A percentile compares a stretch with the other conserved stretches of the same genome.
Evolutionary conservation across 1,284 basidiomycete genomes (phyloP).

Genomic region (Porogramme epimiltina): DNA sequence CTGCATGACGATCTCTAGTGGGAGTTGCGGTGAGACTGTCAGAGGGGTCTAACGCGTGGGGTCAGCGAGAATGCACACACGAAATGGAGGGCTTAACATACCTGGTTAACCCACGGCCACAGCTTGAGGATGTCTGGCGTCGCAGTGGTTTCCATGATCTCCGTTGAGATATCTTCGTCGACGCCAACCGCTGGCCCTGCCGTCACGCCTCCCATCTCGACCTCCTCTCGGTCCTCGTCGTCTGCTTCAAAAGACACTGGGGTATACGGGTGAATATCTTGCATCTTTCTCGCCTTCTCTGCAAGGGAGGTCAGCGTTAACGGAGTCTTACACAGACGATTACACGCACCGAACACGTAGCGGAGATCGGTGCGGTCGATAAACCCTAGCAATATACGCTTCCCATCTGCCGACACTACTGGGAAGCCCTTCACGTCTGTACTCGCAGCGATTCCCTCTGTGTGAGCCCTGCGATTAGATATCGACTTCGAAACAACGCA

Average conservation of each 20-base stretch:
- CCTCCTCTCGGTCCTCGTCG: conserved; percentile 44
- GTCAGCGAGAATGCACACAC: neutral
- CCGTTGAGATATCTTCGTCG: conserved; percentile 67
- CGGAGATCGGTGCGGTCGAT: conserved; percentile 86
- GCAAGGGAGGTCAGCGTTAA: conserved; percentile 1
- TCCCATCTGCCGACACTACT: conserved; percentile 66
- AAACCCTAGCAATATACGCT: conserved; percentile 79
- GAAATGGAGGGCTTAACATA: conserved; percentile 30
- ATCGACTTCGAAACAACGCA: neutral
- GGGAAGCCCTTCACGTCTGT: conserved; percentile 92
- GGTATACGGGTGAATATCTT: conserved; percentile 65
- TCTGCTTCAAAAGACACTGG: conserved; percentile 69
- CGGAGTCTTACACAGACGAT: neutral
- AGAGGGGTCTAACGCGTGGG: conserved; percentile 75
- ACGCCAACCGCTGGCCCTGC: conserved; percentile 56
- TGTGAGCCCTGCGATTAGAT: neutral
- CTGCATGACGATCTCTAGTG: conserved; percentile 96
- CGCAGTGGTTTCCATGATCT: conserved; percentile 60
- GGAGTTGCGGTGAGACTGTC: conserved; percentile 90
- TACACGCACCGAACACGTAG: conserved; percentile 76
- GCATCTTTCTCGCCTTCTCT: conserved; percentile 74
- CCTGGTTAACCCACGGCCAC: conserved; percentile 92
- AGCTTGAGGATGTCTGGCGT: conserved; percentile 70
- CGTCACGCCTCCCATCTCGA: conserved; percentile 49
- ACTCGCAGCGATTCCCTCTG: conserved; percentile 70